Percentiles rank a stretch among this genome's conserved stretches.
Conservation (phyloP, 192 early-diverging fungal species). For the Entomortierella chlamydospora region DNA sequence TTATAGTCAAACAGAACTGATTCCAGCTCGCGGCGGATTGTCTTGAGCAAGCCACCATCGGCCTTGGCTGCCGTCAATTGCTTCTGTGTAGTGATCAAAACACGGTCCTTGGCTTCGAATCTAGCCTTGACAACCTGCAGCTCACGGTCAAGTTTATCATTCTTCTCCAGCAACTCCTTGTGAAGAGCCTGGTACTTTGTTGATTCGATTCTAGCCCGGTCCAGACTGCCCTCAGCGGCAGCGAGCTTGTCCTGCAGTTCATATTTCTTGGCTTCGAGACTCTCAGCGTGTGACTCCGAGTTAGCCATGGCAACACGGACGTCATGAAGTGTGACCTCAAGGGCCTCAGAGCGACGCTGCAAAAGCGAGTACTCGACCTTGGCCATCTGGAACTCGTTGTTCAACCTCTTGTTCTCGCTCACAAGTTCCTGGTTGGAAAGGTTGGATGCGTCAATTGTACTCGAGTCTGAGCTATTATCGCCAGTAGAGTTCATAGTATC, state of each 20-base stretch:
- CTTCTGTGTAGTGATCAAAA: constrained; percentile 49
- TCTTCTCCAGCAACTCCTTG: constrained; percentile 53
- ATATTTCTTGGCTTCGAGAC: constrained; percentile 53
- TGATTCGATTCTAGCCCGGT: constrained; percentile 46
- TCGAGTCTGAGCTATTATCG: constrained; percentile 5
- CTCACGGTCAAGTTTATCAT: constrained; percentile 41
- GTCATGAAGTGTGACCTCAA: constrained; percentile 51
- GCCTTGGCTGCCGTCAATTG: constrained; percentile 44
- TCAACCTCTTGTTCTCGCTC: constrained; percentile 37
- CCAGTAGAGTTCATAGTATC: constrained; percentile 28
- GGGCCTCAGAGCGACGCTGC: constrained; percentile 46
- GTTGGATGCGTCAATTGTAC: constrained; percentile 12
- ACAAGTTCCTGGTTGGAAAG: constrained; percentile 41
- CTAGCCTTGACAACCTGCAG: constrained; percentile 46
- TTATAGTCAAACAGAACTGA: constrained; percentile 54
- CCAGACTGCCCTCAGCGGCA: constrained; percentile 38
- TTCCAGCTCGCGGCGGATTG: constrained; percentile 48
- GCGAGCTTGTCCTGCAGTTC: constrained; percentile 52
- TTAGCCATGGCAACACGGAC: constrained; percentile 49
- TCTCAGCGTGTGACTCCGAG: constrained; percentile 50
- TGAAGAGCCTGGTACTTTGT: constrained; percentile 51
- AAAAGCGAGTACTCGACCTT: constrained; percentile 47
- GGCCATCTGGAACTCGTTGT: constrained; percentile 42
- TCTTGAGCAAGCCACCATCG: constrained; percentile 49
- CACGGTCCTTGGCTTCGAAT: constrained; percentile 53